Base-by-base conservation (phyloP, 768 basidiomycete species). In the Trametes meyenii region DNA sequence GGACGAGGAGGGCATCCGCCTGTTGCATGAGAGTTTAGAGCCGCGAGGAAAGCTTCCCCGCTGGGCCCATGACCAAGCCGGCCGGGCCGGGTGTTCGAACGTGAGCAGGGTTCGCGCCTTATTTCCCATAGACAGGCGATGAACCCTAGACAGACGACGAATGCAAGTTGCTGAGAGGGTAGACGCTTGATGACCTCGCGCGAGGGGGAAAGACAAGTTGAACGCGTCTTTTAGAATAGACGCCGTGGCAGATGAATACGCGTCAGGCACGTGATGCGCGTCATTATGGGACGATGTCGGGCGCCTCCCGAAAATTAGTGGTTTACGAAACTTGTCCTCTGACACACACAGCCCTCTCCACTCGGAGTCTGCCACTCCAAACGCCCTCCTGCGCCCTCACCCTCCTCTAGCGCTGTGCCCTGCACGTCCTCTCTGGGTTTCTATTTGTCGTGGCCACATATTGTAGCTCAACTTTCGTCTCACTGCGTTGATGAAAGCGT, bases 241-340 rank as follows among this genome's bases (percentile, higher is more conserved):
- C 16, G 17, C 14, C 17, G 21, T 29, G 33, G 10, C 16, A 1
- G 16, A 17, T 16, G 1, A 23, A 23, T 21, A 51, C 46, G 61
- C 55, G 54, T 51, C 61, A 43, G 17, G 26, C 61, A 62, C 42
- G 44, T 62, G 61, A 62, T 24, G 50, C 50, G 55, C 44, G 55
- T 53, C 56, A 51, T 50, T 12, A 17, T 48, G 17, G 33, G 24
- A 17, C 35, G 33, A 50, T 52, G 21, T 14, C 35, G 29, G 43
- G 58, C 58, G 55, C 55, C 24, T 49, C 24, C 44, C 29, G 36
- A 57, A 57, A 57, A 57, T 57, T 57, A 57, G 55, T 35, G 46
- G 29, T 33, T 33, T 33, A 33, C 29, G 23, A n/a, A 40, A 48
- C 17, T 36, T 56, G 36, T 33, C 29, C 55, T 39, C 53, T 43